Percentiles rank a stretch among this genome's conserved stretches.
Conservation (phyloP, 2,329 filamentous ascomycete genomes). For the Colletotrichum spinosum region DNA sequence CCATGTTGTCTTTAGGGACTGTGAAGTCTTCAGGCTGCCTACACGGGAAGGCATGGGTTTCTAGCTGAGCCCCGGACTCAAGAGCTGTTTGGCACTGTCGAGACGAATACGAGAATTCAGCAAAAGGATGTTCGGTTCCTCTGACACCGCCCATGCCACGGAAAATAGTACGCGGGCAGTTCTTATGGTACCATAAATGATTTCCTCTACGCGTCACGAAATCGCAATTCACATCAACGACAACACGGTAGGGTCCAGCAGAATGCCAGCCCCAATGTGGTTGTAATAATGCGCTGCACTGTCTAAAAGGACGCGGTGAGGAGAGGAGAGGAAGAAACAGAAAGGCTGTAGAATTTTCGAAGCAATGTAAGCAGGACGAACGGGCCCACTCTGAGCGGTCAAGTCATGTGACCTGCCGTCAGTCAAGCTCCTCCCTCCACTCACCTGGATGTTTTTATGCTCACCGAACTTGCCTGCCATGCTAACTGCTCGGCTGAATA, state of each 20-base stretch:
- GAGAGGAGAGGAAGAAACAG: slow-evolving; percentile 56
- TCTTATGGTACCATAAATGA: slow-evolving; percentile 73
- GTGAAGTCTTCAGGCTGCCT: not conserved
- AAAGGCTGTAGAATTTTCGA: slow-evolving; percentile 38
- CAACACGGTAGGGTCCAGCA: slow-evolving; percentile 68
- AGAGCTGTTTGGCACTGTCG: not conserved
- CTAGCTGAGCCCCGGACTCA: too few species aligned
- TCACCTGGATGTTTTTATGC: slow-evolving; percentile 28
- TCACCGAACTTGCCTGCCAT: not conserved
- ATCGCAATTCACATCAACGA: slow-evolving; percentile 68
- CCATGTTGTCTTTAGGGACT: not conserved
- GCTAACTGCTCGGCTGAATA: too few species aligned
- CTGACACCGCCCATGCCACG: slow-evolving; percentile 81
- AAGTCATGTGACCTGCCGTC: slow-evolving; percentile 30
- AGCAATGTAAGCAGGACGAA: slow-evolving; percentile 21
- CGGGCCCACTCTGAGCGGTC: slow-evolving; percentile 16
- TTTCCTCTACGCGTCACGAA: slow-evolving; percentile 61
- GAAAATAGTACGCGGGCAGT: slow-evolving; percentile 69
- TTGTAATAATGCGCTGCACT: slow-evolving; percentile 81
- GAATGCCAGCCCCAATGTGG: slow-evolving; percentile 73
- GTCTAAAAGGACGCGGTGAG: slow-evolving; percentile 83
- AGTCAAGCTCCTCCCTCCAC: not conserved
- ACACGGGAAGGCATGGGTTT: not conserved
- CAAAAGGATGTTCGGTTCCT: slow-evolving; percentile 75
- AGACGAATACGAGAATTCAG: not conserved